Evolutionary conservation across 305 asterid genomes (phyloP).

Genomic region (Ajuga reptans): DNA sequence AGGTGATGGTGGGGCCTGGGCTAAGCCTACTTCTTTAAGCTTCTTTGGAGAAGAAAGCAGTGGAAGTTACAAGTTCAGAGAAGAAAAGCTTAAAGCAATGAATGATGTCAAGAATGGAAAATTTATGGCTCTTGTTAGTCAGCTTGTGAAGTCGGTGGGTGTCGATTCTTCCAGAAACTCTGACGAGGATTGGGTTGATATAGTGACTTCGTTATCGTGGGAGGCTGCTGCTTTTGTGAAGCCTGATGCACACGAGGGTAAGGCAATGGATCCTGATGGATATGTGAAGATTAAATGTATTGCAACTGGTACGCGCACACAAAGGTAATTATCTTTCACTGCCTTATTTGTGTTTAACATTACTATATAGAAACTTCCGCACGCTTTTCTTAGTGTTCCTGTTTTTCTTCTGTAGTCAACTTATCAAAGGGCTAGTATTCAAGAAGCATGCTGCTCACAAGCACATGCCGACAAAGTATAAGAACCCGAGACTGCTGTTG

Average conservation of each 20-base stretch:
- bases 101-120: conserved; percentile 66
- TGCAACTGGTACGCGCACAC: conserved; percentile 60
- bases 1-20: conserved; percentile 56
- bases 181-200: conserved; percentile 63
- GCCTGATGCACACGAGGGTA: conserved; percentile 69
- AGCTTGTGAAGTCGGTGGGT: conserved; percentile 65
- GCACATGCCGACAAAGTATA: conserved; percentile 82
- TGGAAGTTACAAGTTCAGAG: conserved; percentile 50
- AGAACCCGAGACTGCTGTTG: conserved; percentile 68
- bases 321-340: conserved; percentile 42
- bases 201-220: conserved; percentile 83
- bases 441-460: conserved; percentile 95
- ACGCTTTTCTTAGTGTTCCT: too few relatives aligned
- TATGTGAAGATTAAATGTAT: conserved; percentile 84
- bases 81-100: conserved; percentile 61
- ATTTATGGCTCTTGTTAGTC: conserved; percentile 67
- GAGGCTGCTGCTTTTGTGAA: conserved; percentile 88
- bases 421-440: conserved; percentile 82
- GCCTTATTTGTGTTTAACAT: background rate
- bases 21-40: conserved; percentile 53
- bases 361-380: too few relatives aligned
- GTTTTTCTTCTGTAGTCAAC: conserved; percentile 41
- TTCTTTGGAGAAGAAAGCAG: conserved; percentile 62
- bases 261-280: conserved; percentile 94
- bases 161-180: conserved; percentile 32